Evolutionary conservation across 139 green algal genomes (phyloP).

Genomic region (Marvania coccoides): DNA sequence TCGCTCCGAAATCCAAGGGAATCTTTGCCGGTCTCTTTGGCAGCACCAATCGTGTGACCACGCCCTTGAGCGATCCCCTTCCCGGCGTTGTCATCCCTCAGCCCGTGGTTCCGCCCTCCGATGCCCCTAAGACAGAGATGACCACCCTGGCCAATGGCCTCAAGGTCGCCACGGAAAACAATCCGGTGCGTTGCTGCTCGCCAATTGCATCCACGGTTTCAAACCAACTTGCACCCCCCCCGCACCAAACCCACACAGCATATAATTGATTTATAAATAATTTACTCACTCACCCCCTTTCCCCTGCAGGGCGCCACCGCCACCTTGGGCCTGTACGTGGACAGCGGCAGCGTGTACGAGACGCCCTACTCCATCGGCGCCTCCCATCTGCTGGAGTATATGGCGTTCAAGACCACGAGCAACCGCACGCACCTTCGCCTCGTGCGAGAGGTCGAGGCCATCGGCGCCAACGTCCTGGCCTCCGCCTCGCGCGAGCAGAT

Average conservation of each 20-base stretch:
- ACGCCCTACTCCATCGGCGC: constrained; percentile 43
- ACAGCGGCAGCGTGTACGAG: constrained; percentile 77
- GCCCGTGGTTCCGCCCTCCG: constrained; percentile 7
- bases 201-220: not conserved
- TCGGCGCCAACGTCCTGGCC: constrained; percentile 79
- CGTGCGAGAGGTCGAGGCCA: constrained; percentile 74
- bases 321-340: constrained; percentile 85
- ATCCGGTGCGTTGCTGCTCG: constrained; percentile 69
- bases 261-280: not conserved
- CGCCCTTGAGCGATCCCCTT: constrained; percentile 69
- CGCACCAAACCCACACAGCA: not conserved
- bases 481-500: constrained; percentile 79
- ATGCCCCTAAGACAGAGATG: constrained; percentile 59
- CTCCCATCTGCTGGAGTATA: constrained; percentile 85
- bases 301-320: constrained; percentile 79
- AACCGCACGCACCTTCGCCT: constrained; percentile 72
- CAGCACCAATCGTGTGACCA: constrained; percentile 12
- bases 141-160: constrained; percentile 81
- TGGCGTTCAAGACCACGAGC: constrained; percentile 84
- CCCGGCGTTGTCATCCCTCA: constrained; percentile 37
- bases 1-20: not conserved
- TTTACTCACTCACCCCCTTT: not conserved
- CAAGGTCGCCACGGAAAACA: constrained; percentile 79
- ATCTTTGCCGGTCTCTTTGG: constrained; percentile 34
- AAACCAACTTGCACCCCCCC: not conserved